Evolutionary conservation across 2,329 filamentous ascomycete genomes (phyloP).

Genomic region (Leptographium procerum): DNA sequence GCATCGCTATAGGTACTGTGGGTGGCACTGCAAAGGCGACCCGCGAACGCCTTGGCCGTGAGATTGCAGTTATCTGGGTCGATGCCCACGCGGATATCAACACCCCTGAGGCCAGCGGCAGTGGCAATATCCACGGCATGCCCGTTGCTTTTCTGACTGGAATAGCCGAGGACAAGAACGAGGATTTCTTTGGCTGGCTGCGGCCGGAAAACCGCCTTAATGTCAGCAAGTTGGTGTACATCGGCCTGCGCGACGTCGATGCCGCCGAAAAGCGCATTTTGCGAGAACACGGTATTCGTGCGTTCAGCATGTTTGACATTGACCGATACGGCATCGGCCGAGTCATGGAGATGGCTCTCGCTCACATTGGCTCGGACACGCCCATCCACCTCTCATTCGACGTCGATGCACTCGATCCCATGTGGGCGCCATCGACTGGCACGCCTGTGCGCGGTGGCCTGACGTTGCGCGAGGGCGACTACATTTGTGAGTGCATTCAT

Average conservation of each 20-base stretch:
- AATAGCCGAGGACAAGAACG: conserved; percentile 61
- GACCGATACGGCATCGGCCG: conserved; percentile 82
- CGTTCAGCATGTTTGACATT: conserved; percentile 97
- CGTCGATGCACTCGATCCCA: conserved; percentile 88
- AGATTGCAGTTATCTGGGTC: conserved; percentile 96
- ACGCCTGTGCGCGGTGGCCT: conserved; percentile 89
- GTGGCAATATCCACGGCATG: conserved; percentile 97
- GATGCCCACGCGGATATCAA: conserved; percentile 98
- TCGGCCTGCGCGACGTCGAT: conserved; percentile 88
- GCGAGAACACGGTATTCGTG: conserved; percentile 79
- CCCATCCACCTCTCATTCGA: conserved; percentile 97
- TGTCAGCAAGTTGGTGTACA: conserved; percentile 86
- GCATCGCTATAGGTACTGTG: conserved; percentile 88
- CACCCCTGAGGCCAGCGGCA: conserved; percentile 77
- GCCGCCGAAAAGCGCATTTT: conserved; percentile 87
- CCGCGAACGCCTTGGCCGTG: conserved; percentile 66
- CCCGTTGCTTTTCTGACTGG: conserved; percentile 86
- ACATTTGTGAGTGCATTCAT: conserved; percentile 82
- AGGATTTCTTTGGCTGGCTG: conserved; percentile 86
- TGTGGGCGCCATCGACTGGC: conserved; percentile 92
- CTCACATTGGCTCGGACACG: conserved; percentile 85
- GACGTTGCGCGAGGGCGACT: conserved; percentile 91
- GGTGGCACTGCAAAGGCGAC: conserved; percentile 78
- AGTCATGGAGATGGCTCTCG: conserved; percentile 97
- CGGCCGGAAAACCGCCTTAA: conserved; percentile 57